phyloP scores from a whole-genome alignment of 345 rosid species.

The Aethionema arabicum region DNA sequence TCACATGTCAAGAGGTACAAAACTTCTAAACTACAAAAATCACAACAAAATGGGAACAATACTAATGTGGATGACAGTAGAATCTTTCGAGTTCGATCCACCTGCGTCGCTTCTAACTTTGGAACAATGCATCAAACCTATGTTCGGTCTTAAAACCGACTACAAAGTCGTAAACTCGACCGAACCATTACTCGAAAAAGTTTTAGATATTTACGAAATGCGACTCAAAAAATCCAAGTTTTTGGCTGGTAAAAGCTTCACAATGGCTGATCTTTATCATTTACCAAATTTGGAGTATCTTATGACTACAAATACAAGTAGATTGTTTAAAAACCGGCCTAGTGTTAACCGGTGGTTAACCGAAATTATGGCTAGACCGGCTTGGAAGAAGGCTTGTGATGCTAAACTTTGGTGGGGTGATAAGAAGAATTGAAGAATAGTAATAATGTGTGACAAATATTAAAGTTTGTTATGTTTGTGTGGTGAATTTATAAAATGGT shows the following conservation, averaged over 20 bases:
- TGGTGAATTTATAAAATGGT: neutral
- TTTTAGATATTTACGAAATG: slow-evolving; percentile 57
- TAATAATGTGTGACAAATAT: neutral
- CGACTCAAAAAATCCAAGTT: slow-evolving; percentile 22
- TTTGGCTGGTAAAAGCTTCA: slow-evolving; percentile 34
- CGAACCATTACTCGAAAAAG: slow-evolving; percentile 25
- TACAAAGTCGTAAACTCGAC: slow-evolving; percentile 17
- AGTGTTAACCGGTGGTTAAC: slow-evolving; percentile 48
- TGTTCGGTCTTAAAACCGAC: slow-evolving; percentile 21
- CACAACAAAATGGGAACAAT: slow-evolving; percentile 12
- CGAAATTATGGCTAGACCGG: slow-evolving; percentile 51
- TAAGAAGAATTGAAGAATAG: neutral
- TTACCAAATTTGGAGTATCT: slow-evolving; percentile 38
- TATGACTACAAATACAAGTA: slow-evolving; percentile 41
- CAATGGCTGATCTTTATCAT: slow-evolving; percentile 40
- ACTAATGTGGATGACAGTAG: slow-evolving; percentile 38
- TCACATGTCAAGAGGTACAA: slow-evolving; percentile 19
- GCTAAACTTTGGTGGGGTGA: slow-evolving; percentile 9
- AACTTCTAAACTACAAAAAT: slow-evolving; percentile 15
- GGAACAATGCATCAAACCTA: slow-evolving; percentile 22
- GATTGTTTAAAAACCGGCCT: slow-evolving; percentile 43
- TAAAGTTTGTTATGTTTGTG: neutral
- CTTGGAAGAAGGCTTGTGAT: slow-evolving; percentile 56
- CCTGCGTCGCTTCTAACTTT: slow-evolving; percentile 20
- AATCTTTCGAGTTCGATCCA: slow-evolving; percentile 51